A percentile compares a stretch with the other conserved stretches of the same genome.
Conservation (phyloP, 2,329 filamentous ascomycete genomes). For the Fonsecaea monophora region DNA sequence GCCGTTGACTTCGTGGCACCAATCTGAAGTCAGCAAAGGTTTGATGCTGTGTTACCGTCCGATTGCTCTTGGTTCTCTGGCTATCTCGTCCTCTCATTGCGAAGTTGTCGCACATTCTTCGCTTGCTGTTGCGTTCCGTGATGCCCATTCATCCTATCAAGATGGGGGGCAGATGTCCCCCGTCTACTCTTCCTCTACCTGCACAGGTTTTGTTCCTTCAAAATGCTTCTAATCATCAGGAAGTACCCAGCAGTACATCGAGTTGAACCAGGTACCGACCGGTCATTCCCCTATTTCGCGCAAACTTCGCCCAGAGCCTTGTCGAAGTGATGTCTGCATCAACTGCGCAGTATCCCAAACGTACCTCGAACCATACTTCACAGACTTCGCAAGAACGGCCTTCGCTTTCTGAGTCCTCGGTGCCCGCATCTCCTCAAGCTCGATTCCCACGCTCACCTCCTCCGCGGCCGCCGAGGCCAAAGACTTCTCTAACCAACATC, state of each 20-base stretch:
- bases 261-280: neutral
- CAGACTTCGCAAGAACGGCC: neutral
- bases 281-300: neutral
- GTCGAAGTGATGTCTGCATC: neutral
- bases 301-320: neutral
- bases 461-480: slow-evolving; percentile 37
- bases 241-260: neutral
- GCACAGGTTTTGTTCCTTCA: neutral
- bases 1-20: slow-evolving; percentile 26
- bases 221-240: neutral
- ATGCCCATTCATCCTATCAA: slow-evolving; percentile 6
- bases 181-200: neutral
- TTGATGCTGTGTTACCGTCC: slow-evolving; percentile 24
- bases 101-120: slow-evolving; percentile 17
- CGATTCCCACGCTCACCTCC: slow-evolving; percentile 23
- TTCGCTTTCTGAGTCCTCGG: neutral
- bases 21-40: slow-evolving; percentile 12
- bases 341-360: neutral
- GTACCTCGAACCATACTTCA: neutral
- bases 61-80: slow-evolving; percentile 15
- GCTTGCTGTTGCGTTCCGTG: slow-evolving; percentile 19
- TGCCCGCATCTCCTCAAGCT: neutral
- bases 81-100: slow-evolving; percentile 14
- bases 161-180: neutral
- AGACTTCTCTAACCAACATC: slow-evolving; percentile 35